A percentile compares a stretch with the other conserved stretches of the same genome.
Evolutionary conservation across 1,284 basidiomycete genomes (phyloP).

Genomic region (Caloboletus inedulis): DNA sequence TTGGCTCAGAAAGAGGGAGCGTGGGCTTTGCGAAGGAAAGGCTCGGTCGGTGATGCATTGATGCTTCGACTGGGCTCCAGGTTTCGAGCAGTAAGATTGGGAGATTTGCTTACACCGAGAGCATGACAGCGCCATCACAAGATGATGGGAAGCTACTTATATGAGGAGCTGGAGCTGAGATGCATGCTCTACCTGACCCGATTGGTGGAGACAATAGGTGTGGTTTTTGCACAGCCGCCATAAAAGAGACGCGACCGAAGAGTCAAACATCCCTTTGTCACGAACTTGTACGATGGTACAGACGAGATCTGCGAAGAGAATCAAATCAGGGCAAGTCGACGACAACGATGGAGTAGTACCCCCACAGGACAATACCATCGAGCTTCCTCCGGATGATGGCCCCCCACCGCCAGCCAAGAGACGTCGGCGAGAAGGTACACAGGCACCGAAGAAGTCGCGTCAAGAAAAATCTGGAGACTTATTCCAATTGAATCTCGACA

Average conservation of each 20-base stretch:
- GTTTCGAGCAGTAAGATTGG: too few species aligned
- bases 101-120: too few species aligned
- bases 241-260: not conserved
- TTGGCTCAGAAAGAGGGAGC: too few species aligned
- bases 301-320: not conserved
- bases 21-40: too few species aligned
- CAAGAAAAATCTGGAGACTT: not conserved
- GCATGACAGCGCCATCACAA: too few species aligned
- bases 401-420: not conserved
- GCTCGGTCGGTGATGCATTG: too few species aligned
- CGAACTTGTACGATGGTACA: not conserved
- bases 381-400: not conserved
- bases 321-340: not conserved
- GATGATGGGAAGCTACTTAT: too few species aligned
- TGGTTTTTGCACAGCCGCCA: not conserved
- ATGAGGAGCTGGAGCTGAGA: too few species aligned
- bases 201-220: not conserved
- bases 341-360: not conserved
- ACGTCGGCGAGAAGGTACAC: not conserved
- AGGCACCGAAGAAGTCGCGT: not conserved
- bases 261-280: not conserved
- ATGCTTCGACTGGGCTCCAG: too few species aligned
- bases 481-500: slow-evolving; percentile 6
- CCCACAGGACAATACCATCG: not conserved
- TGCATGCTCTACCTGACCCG: not conserved